These are phyloP conservation scores for Aspergillus neotritici DNA, from an alignment of 2,329 filamentous ascomycete genomes.

Conservation along the genomic window DNA sequence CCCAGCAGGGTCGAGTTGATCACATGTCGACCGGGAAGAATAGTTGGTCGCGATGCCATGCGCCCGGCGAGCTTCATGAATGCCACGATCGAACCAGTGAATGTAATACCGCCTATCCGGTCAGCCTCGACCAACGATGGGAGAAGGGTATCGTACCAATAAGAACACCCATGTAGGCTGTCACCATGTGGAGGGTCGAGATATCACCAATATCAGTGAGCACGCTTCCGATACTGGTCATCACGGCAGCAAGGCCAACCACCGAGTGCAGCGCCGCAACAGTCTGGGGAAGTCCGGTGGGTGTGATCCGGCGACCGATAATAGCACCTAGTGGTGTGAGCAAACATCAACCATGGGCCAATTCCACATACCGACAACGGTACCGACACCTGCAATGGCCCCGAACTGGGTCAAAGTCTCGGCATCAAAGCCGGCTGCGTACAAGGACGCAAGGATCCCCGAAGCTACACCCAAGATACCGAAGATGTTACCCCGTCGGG, in stretches of 20 bases:
- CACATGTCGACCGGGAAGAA: constrained; percentile 67
- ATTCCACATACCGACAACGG: constrained; percentile 49
- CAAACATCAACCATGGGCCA: constrained; percentile 2
- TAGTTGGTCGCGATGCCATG: constrained; percentile 71
- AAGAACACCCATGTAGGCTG: constrained; percentile 77
- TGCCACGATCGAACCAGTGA: constrained; percentile 83
- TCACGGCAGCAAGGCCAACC: constrained; percentile 78
- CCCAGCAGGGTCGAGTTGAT: constrained; percentile 71
- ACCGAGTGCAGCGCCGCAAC: constrained; percentile 86
- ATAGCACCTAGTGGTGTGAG: constrained; percentile 51
- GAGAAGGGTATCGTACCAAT: constrained; percentile 51
- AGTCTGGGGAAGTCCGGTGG: constrained; percentile 81
- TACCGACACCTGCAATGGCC: constrained; percentile 66
- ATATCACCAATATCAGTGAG: constrained; percentile 66
- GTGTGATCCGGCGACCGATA: constrained; percentile 80
- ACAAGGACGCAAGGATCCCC: constrained; percentile 75
- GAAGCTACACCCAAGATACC: constrained; percentile 80
- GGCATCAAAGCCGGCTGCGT: constrained; percentile 72
- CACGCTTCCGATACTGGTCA: constrained; percentile 84
- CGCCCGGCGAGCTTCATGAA: constrained; percentile 79
- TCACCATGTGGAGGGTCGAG: constrained; percentile 75
- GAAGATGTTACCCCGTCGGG: constrained; percentile 76
- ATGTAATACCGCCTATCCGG: constrained; percentile 64
- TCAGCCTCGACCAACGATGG: constrained; percentile 2
- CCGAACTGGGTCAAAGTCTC: constrained; percentile 76